Percentiles rank a stretch among this genome's conserved stretches.
Evolutionary conservation across 2,329 filamentous ascomycete species (phyloP).

Genomic region (Ascochyta koolunga): DNA sequence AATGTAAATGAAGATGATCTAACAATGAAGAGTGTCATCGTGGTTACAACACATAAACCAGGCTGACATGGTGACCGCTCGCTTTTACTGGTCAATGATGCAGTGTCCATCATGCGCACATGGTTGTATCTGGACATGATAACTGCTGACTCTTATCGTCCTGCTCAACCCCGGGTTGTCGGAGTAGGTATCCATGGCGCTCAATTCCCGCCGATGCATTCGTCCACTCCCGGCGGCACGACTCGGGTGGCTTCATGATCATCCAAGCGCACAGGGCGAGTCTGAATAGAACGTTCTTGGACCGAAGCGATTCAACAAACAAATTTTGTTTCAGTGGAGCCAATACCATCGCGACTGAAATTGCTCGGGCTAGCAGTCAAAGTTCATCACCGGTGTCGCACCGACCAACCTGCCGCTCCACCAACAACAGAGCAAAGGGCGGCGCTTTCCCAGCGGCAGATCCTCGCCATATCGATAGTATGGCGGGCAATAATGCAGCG

Average conservation of each 20-base stretch:
- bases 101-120: neutral
- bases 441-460: conserved; percentile 11
- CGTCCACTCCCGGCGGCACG: conserved; percentile 9
- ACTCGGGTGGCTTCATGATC: conserved; percentile 11
- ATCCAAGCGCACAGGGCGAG: conserved; percentile 11
- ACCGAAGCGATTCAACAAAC: conserved; percentile 11
- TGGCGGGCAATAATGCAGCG: conserved; percentile 12
- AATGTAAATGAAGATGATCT: neutral
- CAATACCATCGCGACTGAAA: conserved; percentile 14
- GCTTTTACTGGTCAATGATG: neutral
- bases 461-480: conserved; percentile 23
- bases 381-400: conserved; percentile 22
- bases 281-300: conserved; percentile 15
- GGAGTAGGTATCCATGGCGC: neutral
- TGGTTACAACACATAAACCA: neutral
- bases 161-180: neutral
- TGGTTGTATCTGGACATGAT: neutral
- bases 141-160: neutral
- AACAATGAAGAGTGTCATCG: neutral
- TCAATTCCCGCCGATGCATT: conserved; percentile 7
- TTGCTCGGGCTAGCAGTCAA: conserved; percentile 16
- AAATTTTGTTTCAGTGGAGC: conserved; percentile 19
- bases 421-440: conserved; percentile 12
- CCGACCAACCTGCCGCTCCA: conserved; percentile 21
- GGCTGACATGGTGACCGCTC: neutral